Base-by-base conservation (phyloP, 2,329 filamentous ascomycete genomes). In the Diaporthe caulivora region DNA sequence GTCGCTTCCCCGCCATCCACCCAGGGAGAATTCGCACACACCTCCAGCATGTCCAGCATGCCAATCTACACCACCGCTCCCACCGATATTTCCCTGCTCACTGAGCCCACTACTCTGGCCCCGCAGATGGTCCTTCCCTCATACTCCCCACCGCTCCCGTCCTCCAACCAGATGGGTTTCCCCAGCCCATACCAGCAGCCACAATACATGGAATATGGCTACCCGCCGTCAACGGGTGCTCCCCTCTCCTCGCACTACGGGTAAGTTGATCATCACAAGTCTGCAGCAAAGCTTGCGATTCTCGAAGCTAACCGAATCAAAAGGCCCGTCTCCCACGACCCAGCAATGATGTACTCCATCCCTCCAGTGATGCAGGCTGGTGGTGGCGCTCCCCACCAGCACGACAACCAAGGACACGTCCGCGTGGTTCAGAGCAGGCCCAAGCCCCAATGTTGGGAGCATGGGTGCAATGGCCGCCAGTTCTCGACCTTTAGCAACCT, bases 401-500 rank as follows among this genome's bases (percentile, higher is more conserved):
- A 84, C 75, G 83, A 86, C 75, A 81, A 82, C 49, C 74, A 72
- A 6, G 81, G 85, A 55, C 85, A 91, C 76, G 91, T 94, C 51
- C 88, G 93, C 74, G 90, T 95, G 21, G 88, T 95, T 24, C 92
- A 93, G 81, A 92, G 91, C 78, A 90, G 94, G 76, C 95, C 95
- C n/a, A 97, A 97, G 84, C 95, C 95, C 58, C 95, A 97, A 81
- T 98, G 96, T 83, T 98, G 94, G 94, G 96, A 98, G 75, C 96
- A 98, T 80, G 96, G 95, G 15, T 98, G 96, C 86, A 98, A 98
- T 79, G 96, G 96, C 26, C 92, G 95, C 40, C 94, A 97, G 80
- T 98, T 98, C 80, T 97, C 95, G 24, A 98, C 96, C 4, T 98
- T 98, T 81, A 98, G 95, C 89, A 98, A 98, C 81, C 89, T 98